A percentile compares a stretch with the other conserved stretches of the same genome.
Evolutionary conservation across 2,329 filamentous ascomycete species (phyloP).

Genomic region (Colletotrichum cuscutae): DNA sequence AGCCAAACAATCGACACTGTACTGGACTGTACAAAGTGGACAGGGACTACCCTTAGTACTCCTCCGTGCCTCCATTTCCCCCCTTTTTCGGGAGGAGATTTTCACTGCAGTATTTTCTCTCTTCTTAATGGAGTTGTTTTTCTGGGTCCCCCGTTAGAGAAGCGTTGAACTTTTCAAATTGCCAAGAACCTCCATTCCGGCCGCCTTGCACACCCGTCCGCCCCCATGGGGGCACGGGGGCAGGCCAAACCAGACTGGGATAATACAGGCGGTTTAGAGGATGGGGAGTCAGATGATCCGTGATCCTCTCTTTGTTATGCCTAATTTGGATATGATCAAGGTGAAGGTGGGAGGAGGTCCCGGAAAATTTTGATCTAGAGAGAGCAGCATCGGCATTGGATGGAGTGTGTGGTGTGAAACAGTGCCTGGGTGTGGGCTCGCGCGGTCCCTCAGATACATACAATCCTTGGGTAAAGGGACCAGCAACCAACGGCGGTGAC

Average conservation of each 20-base stretch:
- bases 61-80: background rate
- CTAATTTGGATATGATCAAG: background rate
- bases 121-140: background rate
- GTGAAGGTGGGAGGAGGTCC: background rate
- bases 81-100: background rate
- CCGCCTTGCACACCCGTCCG: background rate
- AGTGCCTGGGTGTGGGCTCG: background rate
- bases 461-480: no score
- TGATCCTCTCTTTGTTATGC: background rate
- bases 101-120: background rate
- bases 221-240: background rate
- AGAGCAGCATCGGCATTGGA: background rate
- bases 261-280: background rate
- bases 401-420: background rate
- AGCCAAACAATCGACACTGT: background rate
- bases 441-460: background rate
- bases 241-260: background rate
- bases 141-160: background rate
- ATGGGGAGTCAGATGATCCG: background rate
- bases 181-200: conserved; percentile 1
- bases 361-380: background rate
- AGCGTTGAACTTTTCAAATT: background rate
- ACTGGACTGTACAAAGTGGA: background rate
- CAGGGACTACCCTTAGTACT: background rate
- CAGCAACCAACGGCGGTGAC: background rate